Percentiles rank a stretch among this genome's conserved stretches.
These are phyloP conservation scores for Candida tammaniensis DNA, from an alignment of 805 yeast genomes.

Conservation along the genomic window DNA sequence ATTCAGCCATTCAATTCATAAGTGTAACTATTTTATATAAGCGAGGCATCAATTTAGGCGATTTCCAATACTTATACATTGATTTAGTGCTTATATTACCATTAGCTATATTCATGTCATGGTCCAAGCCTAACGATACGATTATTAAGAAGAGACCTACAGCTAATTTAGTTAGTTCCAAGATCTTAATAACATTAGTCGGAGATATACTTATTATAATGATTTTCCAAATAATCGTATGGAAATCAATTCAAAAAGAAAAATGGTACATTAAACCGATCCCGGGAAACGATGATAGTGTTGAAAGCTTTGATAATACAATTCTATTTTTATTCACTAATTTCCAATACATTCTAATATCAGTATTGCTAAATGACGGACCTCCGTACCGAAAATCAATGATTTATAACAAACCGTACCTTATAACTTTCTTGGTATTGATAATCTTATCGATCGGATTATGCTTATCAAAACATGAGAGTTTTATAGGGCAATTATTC, in stretches of 20 bases:
- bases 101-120: conserved; percentile 94
- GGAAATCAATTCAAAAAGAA: conserved; percentile 56
- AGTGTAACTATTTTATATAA: conserved; percentile 83
- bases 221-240: conserved; percentile 63
- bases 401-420: conserved; percentile 64
- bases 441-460: conserved; percentile 47
- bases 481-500: conserved; percentile 64
- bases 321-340: conserved; percentile 76
- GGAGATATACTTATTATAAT: conserved; percentile 68
- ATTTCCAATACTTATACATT: conserved; percentile 92
- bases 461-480: conserved; percentile 52
- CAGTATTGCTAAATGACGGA: conserved; percentile 83
- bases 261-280: conserved; percentile 80
- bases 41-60: conserved; percentile 91
- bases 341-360: conserved; percentile 84
- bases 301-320: conserved; percentile 87
- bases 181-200: conserved; percentile 78
- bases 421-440: conserved; percentile 56
- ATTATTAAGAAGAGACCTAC: conserved; percentile 80
- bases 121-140: conserved; percentile 76
- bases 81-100: conserved; percentile 90
- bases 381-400: conserved; percentile 89
- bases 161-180: conserved; percentile 88
- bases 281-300: conserved; percentile 73
- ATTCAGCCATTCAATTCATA: conserved; percentile 93